A percentile compares a stretch with the other conserved stretches of the same genome.
These are phyloP conservation scores for Plasmopara halstedii DNA, from an alignment of 352 stramenopile species.

Conservation along the genomic window DNA sequence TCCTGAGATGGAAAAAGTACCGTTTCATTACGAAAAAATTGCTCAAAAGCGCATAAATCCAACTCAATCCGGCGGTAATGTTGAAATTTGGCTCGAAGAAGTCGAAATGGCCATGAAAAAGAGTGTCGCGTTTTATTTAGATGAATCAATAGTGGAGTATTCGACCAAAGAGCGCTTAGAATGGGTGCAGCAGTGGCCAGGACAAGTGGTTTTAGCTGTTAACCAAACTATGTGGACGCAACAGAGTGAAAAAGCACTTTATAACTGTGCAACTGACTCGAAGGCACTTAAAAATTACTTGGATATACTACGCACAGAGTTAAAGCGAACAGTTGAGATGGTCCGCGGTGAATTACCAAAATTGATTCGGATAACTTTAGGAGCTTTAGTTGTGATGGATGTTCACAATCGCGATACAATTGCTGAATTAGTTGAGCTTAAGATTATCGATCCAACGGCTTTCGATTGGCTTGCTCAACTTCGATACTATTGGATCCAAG, in stretches of 20 bases:
- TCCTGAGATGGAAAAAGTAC: constrained; percentile 81
- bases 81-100: constrained; percentile 86
- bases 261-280: constrained; percentile 21
- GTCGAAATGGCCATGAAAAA: constrained; percentile 85
- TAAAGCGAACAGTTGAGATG: constrained; percentile 87
- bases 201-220: constrained; percentile 88
- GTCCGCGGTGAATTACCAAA: constrained; percentile 91
- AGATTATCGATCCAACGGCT: constrained; percentile 72
- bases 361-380: constrained; percentile 85
- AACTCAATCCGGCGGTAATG: constrained; percentile 90
- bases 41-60: constrained; percentile 89
- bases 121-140: constrained; percentile 70
- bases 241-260: constrained; percentile 69
- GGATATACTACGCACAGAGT: constrained; percentile 56
- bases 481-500: constrained; percentile 88
- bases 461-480: constrained; percentile 93
- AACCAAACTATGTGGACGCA: constrained; percentile 91
- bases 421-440: constrained; percentile 79
- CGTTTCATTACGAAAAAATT: constrained; percentile 85
- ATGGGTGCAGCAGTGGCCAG: constrained; percentile 91
- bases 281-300: constrained; percentile 57
- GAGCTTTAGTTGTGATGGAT: constrained; percentile 92
- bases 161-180: constrained; percentile 78
- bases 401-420: constrained; percentile 94
- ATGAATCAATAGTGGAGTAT: constrained; percentile 83